Conservation (phyloP, 2,329 filamentous ascomycete species). For the Lojkania enalia region DNA sequence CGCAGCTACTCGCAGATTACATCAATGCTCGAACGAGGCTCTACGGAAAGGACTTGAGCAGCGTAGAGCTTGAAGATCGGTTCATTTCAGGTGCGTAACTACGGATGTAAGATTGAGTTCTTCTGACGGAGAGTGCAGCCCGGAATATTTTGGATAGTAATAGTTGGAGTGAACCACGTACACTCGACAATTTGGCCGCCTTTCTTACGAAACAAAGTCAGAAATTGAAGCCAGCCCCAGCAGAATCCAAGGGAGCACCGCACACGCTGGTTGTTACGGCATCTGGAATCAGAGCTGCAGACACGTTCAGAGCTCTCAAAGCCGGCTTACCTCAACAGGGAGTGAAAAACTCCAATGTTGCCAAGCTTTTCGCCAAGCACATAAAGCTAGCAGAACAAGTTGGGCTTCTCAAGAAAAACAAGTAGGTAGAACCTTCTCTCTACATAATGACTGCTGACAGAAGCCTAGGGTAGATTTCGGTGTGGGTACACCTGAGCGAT, state of each 20-base stretch:
- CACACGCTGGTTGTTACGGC: slow-evolving; percentile 89
- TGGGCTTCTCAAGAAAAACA: slow-evolving; percentile 68
- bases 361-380: slow-evolving; percentile 97
- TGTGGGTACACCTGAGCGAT: slow-evolving; percentile 82
- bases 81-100: slow-evolving; percentile 74
- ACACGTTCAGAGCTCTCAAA: slow-evolving; percentile 79
- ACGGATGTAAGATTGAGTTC: too few species aligned
- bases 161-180: slow-evolving; percentile 68
- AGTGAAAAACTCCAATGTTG: slow-evolving; percentile 71
- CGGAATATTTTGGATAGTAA: slow-evolving; percentile 79
- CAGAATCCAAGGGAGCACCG: slow-evolving; percentile 59
- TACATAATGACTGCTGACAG: slow-evolving; percentile 26
- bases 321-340: slow-evolving; percentile 48
- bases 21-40: slow-evolving; percentile 76
- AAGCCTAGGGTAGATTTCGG: slow-evolving; percentile 73
- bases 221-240: slow-evolving; percentile 65
- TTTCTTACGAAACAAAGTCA: slow-evolving; percentile 73
- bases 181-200: slow-evolving; percentile 71
- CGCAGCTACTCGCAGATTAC: slow-evolving; percentile 80
- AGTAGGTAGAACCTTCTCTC: slow-evolving; percentile 41
- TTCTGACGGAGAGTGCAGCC: slow-evolving; percentile 53
- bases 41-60: slow-evolving; percentile 79
- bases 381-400: slow-evolving; percentile 92
- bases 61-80: slow-evolving; percentile 81
- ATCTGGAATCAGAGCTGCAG: slow-evolving; percentile 82